Conservation (phyloP, 1,139 yeast species). For the Magnusiomyces suaveolens region DNA sequence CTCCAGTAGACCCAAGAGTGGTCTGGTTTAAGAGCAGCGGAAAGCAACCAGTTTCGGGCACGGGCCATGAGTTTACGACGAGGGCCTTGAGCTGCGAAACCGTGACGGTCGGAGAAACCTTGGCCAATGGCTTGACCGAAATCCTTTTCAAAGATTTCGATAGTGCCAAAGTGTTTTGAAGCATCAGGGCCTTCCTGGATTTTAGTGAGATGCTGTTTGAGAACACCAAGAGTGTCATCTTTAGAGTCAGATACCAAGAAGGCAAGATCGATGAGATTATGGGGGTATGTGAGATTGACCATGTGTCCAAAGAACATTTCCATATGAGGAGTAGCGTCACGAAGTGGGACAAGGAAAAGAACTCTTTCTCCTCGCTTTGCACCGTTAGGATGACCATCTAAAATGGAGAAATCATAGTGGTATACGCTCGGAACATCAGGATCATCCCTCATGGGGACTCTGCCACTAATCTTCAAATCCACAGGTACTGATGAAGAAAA, state of each 20-base stretch:
- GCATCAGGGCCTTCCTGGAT: conserved; percentile 49
- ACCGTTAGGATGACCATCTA: conserved; percentile 41
- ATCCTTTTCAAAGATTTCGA: conserved; percentile 52
- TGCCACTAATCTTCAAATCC: background rate
- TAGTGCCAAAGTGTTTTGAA: conserved; percentile 47
- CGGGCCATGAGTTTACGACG: conserved; percentile 64
- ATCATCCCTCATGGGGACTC: conserved; percentile 20
- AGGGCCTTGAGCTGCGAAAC: conserved; percentile 67
- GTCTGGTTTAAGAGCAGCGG: conserved; percentile 55
- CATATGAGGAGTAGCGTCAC: conserved; percentile 61
- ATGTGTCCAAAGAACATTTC: conserved; percentile 58
- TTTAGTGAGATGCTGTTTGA: conserved; percentile 38
- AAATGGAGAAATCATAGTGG: conserved; percentile 41
- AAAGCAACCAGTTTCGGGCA: conserved; percentile 60
- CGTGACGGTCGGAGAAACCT: conserved; percentile 76
- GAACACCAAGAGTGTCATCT: conserved; percentile 52
- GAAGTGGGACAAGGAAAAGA: conserved; percentile 54
- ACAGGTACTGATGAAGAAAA: background rate
- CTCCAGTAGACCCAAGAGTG: conserved; percentile 78
- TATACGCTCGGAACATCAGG: conserved; percentile 37
- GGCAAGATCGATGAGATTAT: conserved; percentile 53
- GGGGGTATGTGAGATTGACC: conserved; percentile 54
- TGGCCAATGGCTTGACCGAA: conserved; percentile 66
- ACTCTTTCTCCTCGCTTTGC: conserved; percentile 47
- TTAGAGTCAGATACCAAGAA: conserved; percentile 57